phyloP scores from a whole-genome alignment of 2,329 filamentous ascomycete genomes.

The Hirsutella minnesotensis region DNA sequence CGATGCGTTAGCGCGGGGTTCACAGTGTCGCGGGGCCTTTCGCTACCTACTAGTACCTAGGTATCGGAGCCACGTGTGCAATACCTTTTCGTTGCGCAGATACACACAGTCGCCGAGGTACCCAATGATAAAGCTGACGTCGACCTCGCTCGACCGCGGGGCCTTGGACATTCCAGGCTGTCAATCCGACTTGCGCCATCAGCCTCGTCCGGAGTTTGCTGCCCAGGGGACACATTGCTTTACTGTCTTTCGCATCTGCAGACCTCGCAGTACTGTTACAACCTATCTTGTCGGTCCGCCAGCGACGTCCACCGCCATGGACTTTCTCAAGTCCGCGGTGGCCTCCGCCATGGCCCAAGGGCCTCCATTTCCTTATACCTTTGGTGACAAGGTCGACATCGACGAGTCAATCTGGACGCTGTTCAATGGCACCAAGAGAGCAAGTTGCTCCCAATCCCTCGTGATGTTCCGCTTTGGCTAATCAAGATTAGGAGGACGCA shows the following conservation, averaged over 20 bases:
- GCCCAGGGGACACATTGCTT: neutral
- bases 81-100: too few relatives aligned
- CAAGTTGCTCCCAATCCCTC: conserved; percentile 25
- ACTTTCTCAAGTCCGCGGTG: conserved; percentile 95
- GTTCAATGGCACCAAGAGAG: conserved; percentile 85
- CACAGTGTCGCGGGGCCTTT: neutral
- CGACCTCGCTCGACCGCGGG: neutral
- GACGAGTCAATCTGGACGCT: conserved; percentile 95
- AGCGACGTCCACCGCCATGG: conserved; percentile 45
- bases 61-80: too few relatives aligned
- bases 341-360: conserved; percentile 94
- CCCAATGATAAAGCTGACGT: neutral
- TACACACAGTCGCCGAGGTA: too few relatives aligned
- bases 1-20: neutral
- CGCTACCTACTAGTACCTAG: too few relatives aligned
- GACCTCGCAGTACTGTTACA: neutral
- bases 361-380: conserved; percentile 81
- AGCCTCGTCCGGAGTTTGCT: too few relatives aligned
- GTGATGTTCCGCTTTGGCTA: neutral
- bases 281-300: neutral
- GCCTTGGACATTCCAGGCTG: too few relatives aligned
- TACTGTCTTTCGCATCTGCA: neutral
- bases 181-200: too few relatives aligned
- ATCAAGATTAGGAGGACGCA: conserved; percentile 61
- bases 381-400: conserved; percentile 85